A percentile compares a stretch with the other conserved stretches of the same genome.
These are phyloP conservation scores for Starmerella apis DNA, from an alignment of 805 yeast species.

Conservation along the genomic window DNA sequence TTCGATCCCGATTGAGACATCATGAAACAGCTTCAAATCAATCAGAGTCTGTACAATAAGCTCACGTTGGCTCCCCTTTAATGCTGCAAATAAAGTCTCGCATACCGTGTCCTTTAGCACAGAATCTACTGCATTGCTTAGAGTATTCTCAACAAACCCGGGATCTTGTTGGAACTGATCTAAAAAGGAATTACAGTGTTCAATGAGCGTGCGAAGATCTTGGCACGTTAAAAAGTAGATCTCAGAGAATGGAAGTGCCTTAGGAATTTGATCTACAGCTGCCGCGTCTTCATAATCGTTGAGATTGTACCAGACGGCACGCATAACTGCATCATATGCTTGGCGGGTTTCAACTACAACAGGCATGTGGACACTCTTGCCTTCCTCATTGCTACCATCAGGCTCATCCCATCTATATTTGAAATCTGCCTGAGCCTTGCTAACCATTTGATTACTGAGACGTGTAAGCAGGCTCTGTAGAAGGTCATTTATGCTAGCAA, in stretches of 20 bases:
- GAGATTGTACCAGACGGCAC: slow-evolving; percentile 55
- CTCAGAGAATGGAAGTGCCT: slow-evolving; percentile 75
- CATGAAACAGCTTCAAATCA: slow-evolving; percentile 75
- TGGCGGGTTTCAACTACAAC: slow-evolving; percentile 51
- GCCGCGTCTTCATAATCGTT: slow-evolving; percentile 38
- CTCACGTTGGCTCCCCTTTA: slow-evolving; percentile 70
- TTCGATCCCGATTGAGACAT: slow-evolving; percentile 58
- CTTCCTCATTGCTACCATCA: slow-evolving; percentile 52
- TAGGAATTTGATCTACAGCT: slow-evolving; percentile 37
- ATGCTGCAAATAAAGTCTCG: slow-evolving; percentile 47
- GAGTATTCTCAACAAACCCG: slow-evolving; percentile 48
- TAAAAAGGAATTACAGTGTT: slow-evolving; percentile 53
- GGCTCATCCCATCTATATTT: slow-evolving; percentile 41
- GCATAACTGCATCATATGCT: slow-evolving; percentile 53
- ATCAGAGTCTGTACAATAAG: slow-evolving; percentile 81
- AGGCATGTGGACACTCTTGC: slow-evolving; percentile 51
- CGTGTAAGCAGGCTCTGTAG: slow-evolving; percentile 49
- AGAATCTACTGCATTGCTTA: slow-evolving; percentile 52
- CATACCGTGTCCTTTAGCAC: slow-evolving; percentile 62
- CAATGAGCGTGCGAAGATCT: slow-evolving; percentile 54
- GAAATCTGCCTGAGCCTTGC: slow-evolving; percentile 53
- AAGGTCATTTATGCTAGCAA: slow-evolving; percentile 50
- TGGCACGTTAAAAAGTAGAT: slow-evolving; percentile 81
- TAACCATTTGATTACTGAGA: slow-evolving; percentile 47
- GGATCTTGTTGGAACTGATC: slow-evolving; percentile 53